A percentile compares a stretch with the other conserved stretches of the same genome.
These are phyloP conservation scores for Acanthamoeba triangularis DNA, from an alignment of 208 protist genomes.

Conservation along the genomic window DNA sequence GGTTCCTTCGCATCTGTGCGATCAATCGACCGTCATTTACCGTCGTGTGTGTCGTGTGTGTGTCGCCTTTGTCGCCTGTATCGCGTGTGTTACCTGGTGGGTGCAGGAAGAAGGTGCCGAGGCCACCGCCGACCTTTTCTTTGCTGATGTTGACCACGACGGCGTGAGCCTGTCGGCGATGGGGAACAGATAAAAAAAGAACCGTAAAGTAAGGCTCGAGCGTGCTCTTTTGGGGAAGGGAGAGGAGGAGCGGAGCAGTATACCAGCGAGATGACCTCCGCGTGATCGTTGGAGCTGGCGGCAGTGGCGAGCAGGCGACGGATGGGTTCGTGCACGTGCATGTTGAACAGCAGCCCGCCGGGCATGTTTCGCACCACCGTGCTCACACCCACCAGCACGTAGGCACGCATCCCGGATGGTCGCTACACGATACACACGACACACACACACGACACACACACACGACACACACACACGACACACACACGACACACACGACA, in stretches of 20 bases:
- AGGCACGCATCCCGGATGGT: not conserved
- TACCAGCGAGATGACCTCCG: slow-evolving; percentile 21
- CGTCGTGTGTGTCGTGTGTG: not conserved
- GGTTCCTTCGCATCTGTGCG: not conserved
- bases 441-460: no score
- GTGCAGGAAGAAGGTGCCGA: slow-evolving; percentile 28
- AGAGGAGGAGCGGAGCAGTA: not conserved
- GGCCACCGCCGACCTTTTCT: not conserved
- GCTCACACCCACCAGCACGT: slow-evolving; percentile 43
- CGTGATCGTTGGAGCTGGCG: not conserved
- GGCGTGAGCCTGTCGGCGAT: not conserved
- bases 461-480: no score
- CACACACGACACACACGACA: no score
- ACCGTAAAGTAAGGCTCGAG: not conserved
- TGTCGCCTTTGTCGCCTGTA: not conserved
- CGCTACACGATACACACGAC: not conserved
- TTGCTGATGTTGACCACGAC: slow-evolving; percentile 33
- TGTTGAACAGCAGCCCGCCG: slow-evolving; percentile 10
- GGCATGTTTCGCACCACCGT: slow-evolving; percentile 53
- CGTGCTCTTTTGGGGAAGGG: not conserved
- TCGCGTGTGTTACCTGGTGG: not conserved
- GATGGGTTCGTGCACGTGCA: slow-evolving; percentile 54
- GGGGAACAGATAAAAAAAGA: not conserved
- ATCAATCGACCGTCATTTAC: no score
- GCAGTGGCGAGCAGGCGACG: slow-evolving; percentile 7